A percentile compares a stretch with the other conserved stretches of the same genome.
phyloP scores from a whole-genome alignment of 2,329 filamentous ascomycete genomes.

The Colletotrichum tropicale region DNA sequence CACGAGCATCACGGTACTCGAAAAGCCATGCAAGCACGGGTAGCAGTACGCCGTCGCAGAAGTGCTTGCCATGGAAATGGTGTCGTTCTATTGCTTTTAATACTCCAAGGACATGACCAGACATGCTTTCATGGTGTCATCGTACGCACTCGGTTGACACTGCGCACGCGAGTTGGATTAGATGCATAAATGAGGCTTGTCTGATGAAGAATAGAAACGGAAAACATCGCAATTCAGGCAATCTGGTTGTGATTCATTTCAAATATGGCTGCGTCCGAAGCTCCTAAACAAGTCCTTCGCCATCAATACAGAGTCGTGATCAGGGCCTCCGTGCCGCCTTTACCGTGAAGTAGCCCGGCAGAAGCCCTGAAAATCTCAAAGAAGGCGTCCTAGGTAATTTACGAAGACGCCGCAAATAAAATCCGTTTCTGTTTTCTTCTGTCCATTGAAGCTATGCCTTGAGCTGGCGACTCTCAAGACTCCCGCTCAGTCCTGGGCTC shows the following conservation, averaged over 20 bases:
- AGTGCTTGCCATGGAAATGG: neutral
- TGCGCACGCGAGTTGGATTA: neutral
- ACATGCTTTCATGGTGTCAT: neutral
- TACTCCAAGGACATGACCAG: neutral
- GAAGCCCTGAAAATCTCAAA: accelerated
- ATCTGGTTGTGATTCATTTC: too few relatives aligned
- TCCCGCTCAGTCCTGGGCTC: accelerated
- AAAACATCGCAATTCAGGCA: too few relatives aligned
- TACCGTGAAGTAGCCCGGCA: accelerated
- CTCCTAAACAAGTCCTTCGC: neutral
- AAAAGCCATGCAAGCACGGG: neutral
- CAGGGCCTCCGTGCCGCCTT: too few relatives aligned
- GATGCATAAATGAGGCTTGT: neutral
- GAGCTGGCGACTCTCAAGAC: accelerated
- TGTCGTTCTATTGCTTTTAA: accelerated
- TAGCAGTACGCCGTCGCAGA: neutral
- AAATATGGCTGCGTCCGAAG: too few relatives aligned
- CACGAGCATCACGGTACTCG: neutral
- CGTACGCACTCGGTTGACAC: neutral
- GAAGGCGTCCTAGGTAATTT: accelerated
- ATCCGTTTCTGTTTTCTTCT: accelerated
- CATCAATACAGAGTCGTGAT: neutral
- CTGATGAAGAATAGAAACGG: too few relatives aligned
- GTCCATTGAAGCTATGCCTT: accelerated
- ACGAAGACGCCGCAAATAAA: neutral